These are phyloP conservation scores for Aspergillus coremiiformis DNA, from an alignment of 495 filamentous ascomycete species.

Conservation along the genomic window DNA sequence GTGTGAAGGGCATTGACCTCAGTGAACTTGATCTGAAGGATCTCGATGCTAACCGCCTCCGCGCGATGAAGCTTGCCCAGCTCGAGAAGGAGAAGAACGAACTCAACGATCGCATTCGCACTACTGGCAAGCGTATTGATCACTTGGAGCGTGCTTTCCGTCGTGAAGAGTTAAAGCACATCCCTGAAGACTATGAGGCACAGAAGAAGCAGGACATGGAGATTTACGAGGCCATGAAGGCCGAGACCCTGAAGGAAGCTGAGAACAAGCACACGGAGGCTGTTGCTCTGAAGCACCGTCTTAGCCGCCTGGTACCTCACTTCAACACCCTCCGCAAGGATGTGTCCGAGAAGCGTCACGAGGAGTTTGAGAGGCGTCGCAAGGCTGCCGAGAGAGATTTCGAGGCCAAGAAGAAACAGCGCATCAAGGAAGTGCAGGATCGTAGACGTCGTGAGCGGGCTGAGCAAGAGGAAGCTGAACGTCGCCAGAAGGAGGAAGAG, in stretches of 20 bases:
- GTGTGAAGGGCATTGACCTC: conserved; percentile 70
- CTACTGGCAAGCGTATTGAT: conserved; percentile 93
- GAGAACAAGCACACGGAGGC: conserved; percentile 85
- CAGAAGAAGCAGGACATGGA: conserved; percentile 76
- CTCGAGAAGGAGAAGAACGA: conserved; percentile 97
- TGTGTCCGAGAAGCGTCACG: conserved; percentile 75
- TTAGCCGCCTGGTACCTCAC: conserved; percentile 66
- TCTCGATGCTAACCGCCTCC: conserved; percentile 80
- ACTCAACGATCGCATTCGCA: conserved; percentile 77
- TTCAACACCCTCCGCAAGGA: conserved; percentile 78
- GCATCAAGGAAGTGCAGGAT: conserved; percentile 76
- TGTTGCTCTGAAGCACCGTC: conserved; percentile 84
- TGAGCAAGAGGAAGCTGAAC: conserved; percentile 76
- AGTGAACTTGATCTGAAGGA: conserved; percentile 72
- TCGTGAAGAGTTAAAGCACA: conserved; percentile 87
- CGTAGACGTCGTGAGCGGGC: conserved; percentile 62
- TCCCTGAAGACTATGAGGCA: conserved; percentile 74
- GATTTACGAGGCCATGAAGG: conserved; percentile 70
- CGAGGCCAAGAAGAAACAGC: conserved; percentile 77
- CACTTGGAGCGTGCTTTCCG: conserved; percentile 96
- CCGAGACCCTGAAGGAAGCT: conserved; percentile 67
- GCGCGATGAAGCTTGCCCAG: conserved; percentile 88
- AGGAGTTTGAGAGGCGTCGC: conserved; percentile 91
- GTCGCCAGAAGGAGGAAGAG: conserved; percentile 68
- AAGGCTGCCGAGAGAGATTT: conserved; percentile 84